These are phyloP conservation scores for Mollisiaceae sp. DNA, from an alignment of 2,329 filamentous ascomycete species.

Conservation along the genomic window DNA sequence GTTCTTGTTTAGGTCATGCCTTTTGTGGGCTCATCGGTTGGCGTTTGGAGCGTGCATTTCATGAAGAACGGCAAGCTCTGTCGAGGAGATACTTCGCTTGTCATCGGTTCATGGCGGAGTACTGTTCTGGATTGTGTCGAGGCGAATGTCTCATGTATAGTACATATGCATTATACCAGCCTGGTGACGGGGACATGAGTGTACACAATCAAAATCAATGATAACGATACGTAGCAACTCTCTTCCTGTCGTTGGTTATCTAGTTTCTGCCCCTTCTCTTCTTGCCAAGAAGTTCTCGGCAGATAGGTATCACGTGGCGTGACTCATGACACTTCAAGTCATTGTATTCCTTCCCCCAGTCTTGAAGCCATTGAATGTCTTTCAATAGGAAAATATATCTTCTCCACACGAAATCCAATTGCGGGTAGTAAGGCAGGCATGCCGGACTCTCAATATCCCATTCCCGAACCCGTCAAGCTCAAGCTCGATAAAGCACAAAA, in stretches of 20 bases:
- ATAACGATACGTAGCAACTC: not conserved
- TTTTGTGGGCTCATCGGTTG: not conserved
- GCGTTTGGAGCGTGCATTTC: conserved; percentile 15
- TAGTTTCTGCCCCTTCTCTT: not conserved
- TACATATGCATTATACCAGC: not conserved
- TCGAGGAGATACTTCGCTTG: not conserved
- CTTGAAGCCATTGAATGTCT: not conserved
- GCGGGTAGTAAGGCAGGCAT: not conserved
- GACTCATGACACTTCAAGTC: not conserved
- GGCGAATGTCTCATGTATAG: not conserved
- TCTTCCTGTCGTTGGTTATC: not conserved
- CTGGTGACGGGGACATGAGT: not conserved
- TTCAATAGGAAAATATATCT: not conserved
- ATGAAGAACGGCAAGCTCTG: not conserved
- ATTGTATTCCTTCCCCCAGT: not conserved
- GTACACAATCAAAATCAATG: not conserved
- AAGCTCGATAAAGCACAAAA: not conserved
- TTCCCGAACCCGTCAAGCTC: not conserved
- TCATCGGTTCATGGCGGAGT: not conserved
- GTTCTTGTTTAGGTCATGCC: not conserved
- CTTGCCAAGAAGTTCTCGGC: not conserved
- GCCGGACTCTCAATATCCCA: not conserved
- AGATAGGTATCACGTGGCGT: not conserved
- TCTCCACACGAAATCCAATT: too few species aligned
- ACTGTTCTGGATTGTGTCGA: not conserved